Percentiles rank a stretch among this genome's conserved stretches.
phyloP scores from a whole-genome alignment of 2,329 filamentous ascomycete species.

The Epicoccum sorghinum region DNA sequence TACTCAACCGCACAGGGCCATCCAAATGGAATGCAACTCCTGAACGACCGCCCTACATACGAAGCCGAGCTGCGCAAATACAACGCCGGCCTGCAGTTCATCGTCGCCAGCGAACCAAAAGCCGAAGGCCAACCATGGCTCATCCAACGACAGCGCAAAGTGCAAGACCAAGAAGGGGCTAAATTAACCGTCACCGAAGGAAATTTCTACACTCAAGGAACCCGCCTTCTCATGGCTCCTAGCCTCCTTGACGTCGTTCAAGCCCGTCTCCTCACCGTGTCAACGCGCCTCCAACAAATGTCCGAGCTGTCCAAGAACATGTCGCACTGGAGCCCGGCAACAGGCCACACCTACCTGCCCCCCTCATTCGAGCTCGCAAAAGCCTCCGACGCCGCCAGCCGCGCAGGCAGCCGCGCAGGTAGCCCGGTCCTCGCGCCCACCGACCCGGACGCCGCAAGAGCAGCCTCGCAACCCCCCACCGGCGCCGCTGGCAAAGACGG shows the following conservation, averaged over 20 bases:
- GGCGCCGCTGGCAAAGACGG: conserved; percentile 25
- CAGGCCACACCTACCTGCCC: conserved; percentile 65
- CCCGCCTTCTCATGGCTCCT: conserved; percentile 67
- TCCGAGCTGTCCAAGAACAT: conserved; percentile 60
- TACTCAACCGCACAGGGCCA: conserved; percentile 59
- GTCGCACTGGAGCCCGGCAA: conserved; percentile 63
- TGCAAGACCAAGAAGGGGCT: conserved; percentile 42
- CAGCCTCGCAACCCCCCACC: conserved; percentile 16
- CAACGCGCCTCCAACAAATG: conserved; percentile 62
- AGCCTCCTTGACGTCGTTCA: conserved; percentile 64
- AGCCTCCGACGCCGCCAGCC: conserved; percentile 35
- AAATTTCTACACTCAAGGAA: conserved; percentile 67
- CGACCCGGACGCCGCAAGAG: conserved; percentile 30
- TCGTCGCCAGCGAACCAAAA: conserved; percentile 64
- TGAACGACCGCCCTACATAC: conserved; percentile 62
- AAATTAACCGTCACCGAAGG: conserved; percentile 57
- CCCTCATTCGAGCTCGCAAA: conserved; percentile 51
- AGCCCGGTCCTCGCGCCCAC: conserved; percentile 38
- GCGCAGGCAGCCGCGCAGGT: conserved; percentile 33
- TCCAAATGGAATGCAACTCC: conserved; percentile 55
- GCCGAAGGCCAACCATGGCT: conserved; percentile 62
- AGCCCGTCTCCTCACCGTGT: conserved; percentile 60
- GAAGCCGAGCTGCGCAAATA: conserved; percentile 61
- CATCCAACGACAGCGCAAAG: conserved; percentile 61
- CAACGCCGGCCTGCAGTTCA: conserved; percentile 61